phyloP scores from a whole-genome alignment of 2,329 filamentous ascomycete species.

The Aspergillus awamori region DNA sequence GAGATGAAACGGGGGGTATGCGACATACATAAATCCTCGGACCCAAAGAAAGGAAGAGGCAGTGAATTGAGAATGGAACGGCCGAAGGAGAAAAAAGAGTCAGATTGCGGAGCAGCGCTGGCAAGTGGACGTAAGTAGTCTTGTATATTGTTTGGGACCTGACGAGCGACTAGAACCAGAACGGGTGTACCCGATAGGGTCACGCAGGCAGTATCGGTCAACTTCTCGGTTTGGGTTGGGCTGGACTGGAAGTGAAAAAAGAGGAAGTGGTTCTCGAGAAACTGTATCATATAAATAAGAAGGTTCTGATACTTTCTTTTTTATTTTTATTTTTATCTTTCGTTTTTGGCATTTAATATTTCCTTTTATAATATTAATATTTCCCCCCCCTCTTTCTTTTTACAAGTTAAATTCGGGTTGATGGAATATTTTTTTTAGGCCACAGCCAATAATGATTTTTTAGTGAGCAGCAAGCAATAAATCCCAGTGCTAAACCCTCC shows the following conservation, averaged over 20 bases:
- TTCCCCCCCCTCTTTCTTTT: background rate
- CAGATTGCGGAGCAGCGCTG: constrained; percentile 23
- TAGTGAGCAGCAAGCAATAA: background rate
- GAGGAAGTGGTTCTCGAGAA: background rate
- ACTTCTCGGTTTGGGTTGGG: background rate
- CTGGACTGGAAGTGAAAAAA: constrained; percentile 4
- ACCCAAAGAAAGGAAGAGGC: constrained; percentile 9
- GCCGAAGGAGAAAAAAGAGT: constrained; percentile 17
- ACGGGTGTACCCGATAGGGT: constrained; percentile 25
- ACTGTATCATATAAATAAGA: constrained; percentile 17
- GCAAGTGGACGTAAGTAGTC: constrained; percentile 15
- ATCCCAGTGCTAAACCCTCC: background rate
- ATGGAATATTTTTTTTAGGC: background rate
- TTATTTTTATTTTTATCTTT: background rate
- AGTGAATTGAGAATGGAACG: constrained; percentile 12
- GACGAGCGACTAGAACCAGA: constrained; percentile 22
- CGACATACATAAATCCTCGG: constrained; percentile 21
- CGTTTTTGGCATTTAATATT: constrained; percentile 7
- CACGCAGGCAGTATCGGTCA: constrained; percentile 1
- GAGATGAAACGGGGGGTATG: constrained; percentile 25
- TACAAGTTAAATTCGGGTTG: constrained; percentile 5
- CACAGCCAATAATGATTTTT: background rate
- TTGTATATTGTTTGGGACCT: constrained; percentile 21
- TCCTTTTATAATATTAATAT: constrained; percentile 5
- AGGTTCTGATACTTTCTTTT: constrained; percentile 3